Evolutionary conservation across 306 rosid species (phyloP).

Genomic region (Trichosanthes cucumerina): DNA sequence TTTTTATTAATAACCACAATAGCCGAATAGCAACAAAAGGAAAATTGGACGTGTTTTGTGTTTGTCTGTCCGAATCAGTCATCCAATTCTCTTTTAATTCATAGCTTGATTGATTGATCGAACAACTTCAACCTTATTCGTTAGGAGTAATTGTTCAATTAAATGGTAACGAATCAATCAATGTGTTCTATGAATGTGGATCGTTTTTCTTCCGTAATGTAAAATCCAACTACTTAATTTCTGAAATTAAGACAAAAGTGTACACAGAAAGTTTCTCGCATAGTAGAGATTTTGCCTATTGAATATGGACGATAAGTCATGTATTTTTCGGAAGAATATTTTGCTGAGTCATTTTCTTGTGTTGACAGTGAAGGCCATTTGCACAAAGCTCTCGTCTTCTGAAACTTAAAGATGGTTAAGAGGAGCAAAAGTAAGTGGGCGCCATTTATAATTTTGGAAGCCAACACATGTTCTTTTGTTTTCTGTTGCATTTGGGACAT

Average conservation of each 20-base stretch:
- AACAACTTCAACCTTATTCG: not conserved
- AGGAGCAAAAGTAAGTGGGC: slow-evolving; percentile 65
- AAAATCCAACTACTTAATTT: not conserved
- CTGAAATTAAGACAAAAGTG: not conserved
- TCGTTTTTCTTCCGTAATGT: not conserved
- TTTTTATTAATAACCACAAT: not conserved
- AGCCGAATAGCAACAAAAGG: not conserved
- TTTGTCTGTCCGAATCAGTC: not conserved
- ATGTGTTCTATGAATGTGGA: not conserved
- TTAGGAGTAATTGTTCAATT: not conserved
- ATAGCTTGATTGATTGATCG: not conserved
- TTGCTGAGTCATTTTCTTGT: not conserved
- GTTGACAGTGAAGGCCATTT: not conserved
- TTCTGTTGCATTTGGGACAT: not conserved
- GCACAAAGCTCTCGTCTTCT: not conserved
- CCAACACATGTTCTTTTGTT: not conserved
- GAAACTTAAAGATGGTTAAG: slow-evolving; percentile 46
- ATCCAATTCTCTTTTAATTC: not conserved
- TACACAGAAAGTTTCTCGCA: not conserved
- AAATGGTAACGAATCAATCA: not conserved
- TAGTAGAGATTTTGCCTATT: not conserved
- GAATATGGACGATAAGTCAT: not conserved
- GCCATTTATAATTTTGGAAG: not conserved
- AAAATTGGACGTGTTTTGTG: not conserved
- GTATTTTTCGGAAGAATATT: not conserved